A percentile compares a stretch with the other conserved stretches of the same genome.
Conservation (phyloP, 495 filamentous ascomycete genomes). For the Penicillium riverlandense region DNA sequence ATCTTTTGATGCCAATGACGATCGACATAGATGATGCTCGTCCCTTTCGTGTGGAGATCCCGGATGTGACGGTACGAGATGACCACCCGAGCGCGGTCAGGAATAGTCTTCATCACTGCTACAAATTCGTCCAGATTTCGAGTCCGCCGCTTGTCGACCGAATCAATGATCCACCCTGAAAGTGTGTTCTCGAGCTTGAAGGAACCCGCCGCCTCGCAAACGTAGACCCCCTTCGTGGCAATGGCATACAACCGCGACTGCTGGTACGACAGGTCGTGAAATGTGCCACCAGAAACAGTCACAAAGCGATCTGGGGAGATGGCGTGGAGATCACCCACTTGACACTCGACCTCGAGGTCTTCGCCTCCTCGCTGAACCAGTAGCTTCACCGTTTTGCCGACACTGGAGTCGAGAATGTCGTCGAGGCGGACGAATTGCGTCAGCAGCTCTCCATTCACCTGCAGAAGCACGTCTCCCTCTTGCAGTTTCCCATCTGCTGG, state of each 20-base stretch:
- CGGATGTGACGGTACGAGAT: slow-evolving; percentile 92
- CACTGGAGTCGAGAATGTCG: slow-evolving; percentile 83
- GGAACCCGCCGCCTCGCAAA: slow-evolving; percentile 90
- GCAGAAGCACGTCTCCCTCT: slow-evolving; percentile 92
- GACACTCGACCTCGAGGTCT: slow-evolving; percentile 76
- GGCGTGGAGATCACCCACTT: slow-evolving; percentile 83
- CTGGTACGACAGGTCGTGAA: slow-evolving; percentile 95
- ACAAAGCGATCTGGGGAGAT: slow-evolving; percentile 97
- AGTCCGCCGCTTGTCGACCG: slow-evolving; percentile 84
- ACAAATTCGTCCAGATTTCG: slow-evolving; percentile 84
- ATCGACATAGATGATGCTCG: slow-evolving; percentile 86
- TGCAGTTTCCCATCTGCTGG: slow-evolving; percentile 78
- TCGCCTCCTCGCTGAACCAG: slow-evolving; percentile 82
- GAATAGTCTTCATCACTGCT: slow-evolving; percentile 82
- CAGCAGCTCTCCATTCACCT: slow-evolving; percentile 89
- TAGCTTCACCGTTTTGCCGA: slow-evolving; percentile 65
- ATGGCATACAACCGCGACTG: slow-evolving; percentile 91
- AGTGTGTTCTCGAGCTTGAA: slow-evolving; percentile 89
- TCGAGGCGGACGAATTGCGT: slow-evolving; percentile 94
- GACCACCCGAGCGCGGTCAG: slow-evolving; percentile 81
- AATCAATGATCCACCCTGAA: slow-evolving; percentile 88
- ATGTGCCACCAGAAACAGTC: slow-evolving; percentile 83
- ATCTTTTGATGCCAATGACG: slow-evolving; percentile 94
- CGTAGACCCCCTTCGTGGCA: slow-evolving; percentile 82
- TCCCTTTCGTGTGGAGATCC: slow-evolving; percentile 90